Base-by-base conservation (phyloP, 192 early-diverging fungal genomes). In the Mortierella antarctica region DNA sequence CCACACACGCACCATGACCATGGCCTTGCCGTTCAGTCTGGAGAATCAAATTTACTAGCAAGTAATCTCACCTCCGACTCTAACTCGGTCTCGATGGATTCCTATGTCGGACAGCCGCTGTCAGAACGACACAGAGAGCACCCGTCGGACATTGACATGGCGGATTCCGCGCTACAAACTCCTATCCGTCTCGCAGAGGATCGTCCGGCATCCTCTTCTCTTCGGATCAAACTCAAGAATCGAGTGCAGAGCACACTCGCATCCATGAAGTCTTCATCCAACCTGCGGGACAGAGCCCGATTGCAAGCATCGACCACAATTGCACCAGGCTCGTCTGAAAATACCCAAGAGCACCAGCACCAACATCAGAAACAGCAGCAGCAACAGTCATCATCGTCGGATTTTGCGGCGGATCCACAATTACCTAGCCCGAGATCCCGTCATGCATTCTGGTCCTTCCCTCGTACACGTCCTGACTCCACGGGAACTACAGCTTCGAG, bases 141-240 rank as follows among this genome's bases (percentile, higher is more conserved):
- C 48, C 50, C 50, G 21, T 20, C 56, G 41, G 66, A 68, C 50
- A 68, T 68, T 68, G 66, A 68, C 40, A 68, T 68, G 66, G 55
- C 56, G 66, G 66, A 68, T 56, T 68, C 55, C 65, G 31, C 31
- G 31, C 31, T 31, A 31, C 31, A 31, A 31, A 31, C 56, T 51
- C 62, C 45, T 51, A 51, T 46, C 50, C 47, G 13, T 21, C 2
- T 51, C 21, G 10, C 13, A 21, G 31, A 18, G 2, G 39, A 50
- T 56, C 23, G 46, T 6, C 20, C 62, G 4, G 54, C 55, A 20
- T 65, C 73, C 7, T 77, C 74, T 5, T 70, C 74, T 13, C 54
- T 65, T 23, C 67, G 67, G 0, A 20, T 70, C 41, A 78, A 78
- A 48, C 44, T 78, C 23, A 78, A 78, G 53, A 78, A 78, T 21